Evolutionary conservation across 805 yeast genomes (phyloP).

Genomic region (Saccharomycopsis selenospora): DNA sequence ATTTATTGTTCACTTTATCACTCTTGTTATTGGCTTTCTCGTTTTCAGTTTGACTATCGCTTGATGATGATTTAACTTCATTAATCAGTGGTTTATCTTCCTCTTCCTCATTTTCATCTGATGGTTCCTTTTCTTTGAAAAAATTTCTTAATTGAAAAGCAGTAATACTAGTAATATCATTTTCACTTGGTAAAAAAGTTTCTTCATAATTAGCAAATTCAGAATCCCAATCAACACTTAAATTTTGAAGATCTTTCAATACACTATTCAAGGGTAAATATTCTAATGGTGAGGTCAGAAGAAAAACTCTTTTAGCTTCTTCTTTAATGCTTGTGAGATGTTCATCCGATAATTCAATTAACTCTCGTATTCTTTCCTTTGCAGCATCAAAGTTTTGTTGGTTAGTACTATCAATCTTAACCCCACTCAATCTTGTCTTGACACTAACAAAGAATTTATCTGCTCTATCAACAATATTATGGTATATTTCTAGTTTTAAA

Average conservation of each 20-base stretch:
- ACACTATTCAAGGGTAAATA: slow-evolving; percentile 65
- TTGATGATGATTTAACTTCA: too few relatives aligned
- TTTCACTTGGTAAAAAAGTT: slow-evolving; percentile 79
- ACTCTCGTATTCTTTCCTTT: slow-evolving; percentile 44
- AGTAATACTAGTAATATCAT: slow-evolving; percentile 85
- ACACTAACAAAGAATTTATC: slow-evolving; percentile 69
- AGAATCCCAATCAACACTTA: slow-evolving; percentile 80
- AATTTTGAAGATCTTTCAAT: slow-evolving; percentile 65
- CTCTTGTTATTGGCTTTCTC: too few relatives aligned
- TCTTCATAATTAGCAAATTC: slow-evolving; percentile 77
- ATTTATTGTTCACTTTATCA: too few relatives aligned
- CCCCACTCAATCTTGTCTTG: slow-evolving; percentile 57
- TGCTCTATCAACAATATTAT: slow-evolving; percentile 46
- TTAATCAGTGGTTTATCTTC: too few relatives aligned
- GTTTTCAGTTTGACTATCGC: too few relatives aligned
- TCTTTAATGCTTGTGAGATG: slow-evolving; percentile 43
- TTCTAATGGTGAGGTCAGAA: slow-evolving; percentile 50
- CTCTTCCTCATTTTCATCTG: slow-evolving; percentile 5
- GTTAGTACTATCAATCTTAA: slow-evolving; percentile 64
- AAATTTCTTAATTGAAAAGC: slow-evolving; percentile 20
- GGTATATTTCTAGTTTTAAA: slow-evolving; percentile 57
- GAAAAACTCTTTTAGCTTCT: slow-evolving; percentile 46
- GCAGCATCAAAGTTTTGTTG: slow-evolving; percentile 70
- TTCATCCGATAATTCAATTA: slow-evolving; percentile 43
- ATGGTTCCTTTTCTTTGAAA: slow-evolving; percentile 15